Evolutionary conservation across 2,329 filamentous ascomycete genomes (phyloP), one percentile per base, ranked within the genome.

Genomic region (Epichloe uncinata): DNA sequence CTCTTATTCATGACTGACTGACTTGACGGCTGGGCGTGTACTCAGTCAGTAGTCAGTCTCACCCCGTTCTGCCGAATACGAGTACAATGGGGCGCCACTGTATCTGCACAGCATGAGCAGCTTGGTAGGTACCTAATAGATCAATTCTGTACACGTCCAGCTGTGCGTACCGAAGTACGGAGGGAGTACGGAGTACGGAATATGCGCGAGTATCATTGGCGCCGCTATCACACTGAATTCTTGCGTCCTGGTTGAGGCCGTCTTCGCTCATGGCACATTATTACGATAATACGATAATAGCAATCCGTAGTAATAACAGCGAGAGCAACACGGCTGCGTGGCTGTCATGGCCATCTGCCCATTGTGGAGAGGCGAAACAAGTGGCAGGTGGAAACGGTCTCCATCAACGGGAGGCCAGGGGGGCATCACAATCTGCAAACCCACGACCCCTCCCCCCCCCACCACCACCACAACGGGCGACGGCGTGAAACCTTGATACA

Each of bases 61-160:
- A 49, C 47, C 47, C 47, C 41, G 5, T 26, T 13, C 22, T 37
- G 41, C 40, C 33, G 47, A 49, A 49, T 44, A 49, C 47, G 47
- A 49, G 41, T 44, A 38, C 47, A 36, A 44, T 18, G 40, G 26
- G 42, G 26, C 22, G 22, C n/a, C n/a, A 22, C 36, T 30, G 26
- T 30, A 30, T 30, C 7, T 30, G 26, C 26, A 9, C 26, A 30
- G 26, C 26, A 30, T 9, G 8, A 30, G 26, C 8, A 30, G 26
- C 26, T 9, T 30, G 26, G 8, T 30, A 30, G 26, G 26, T 30
- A 30, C 26, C 8, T 30, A 30, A 30, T 4, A 30, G 26, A 30
- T 9, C 26, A 42, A n/a, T 41, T 30, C 35, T 42, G 38, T 36
- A 22, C 38, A 18, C 4, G 40, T 26, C 26, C 26, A 30, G 26